phyloP scores from a whole-genome alignment of 2,329 filamentous ascomycete genomes.

The Penicillium sclerotigenum region DNA sequence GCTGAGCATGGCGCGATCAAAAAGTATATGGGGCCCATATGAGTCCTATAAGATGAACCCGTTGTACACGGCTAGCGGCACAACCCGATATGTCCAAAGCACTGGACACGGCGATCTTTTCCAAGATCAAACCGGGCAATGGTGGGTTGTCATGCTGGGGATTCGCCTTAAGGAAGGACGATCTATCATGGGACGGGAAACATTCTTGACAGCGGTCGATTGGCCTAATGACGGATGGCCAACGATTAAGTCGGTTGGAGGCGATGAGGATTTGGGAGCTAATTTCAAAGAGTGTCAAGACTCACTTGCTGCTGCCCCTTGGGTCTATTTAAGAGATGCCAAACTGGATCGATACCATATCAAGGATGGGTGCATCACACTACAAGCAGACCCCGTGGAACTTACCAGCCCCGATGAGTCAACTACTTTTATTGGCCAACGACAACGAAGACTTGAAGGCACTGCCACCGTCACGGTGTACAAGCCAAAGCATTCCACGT shows the following conservation, averaged over 20 bases:
- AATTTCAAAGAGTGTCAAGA: background rate
- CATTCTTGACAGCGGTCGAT: constrained; percentile 4
- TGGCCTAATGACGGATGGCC: constrained; percentile 6
- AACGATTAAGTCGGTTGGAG: background rate
- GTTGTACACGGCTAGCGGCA: constrained; percentile 42
- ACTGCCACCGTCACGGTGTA: background rate
- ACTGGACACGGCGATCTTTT: constrained; percentile 59
- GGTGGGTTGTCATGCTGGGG: constrained; percentile 52
- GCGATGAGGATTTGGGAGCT: background rate
- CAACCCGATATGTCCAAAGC: constrained; percentile 47
- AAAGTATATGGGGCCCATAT: constrained; percentile 38
- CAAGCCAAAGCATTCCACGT: background rate
- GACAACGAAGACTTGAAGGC: constrained; percentile 2
- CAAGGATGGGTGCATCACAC: background rate
- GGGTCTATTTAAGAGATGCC: constrained; percentile 7
- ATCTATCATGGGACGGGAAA: constrained; percentile 10
- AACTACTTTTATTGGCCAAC: constrained; percentile 3
- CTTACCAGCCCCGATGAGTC: background rate
- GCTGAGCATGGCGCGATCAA: constrained; percentile 31
- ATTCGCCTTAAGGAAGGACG: background rate
- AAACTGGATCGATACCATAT: constrained; percentile 2
- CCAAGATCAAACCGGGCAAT: constrained; percentile 49
- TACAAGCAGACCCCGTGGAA: background rate
- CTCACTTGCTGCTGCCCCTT: background rate
- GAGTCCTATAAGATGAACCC: constrained; percentile 41